Conservation (phyloP, 176 grass and related monocot species). For the Miscanthus lutarioriparius region DNA sequence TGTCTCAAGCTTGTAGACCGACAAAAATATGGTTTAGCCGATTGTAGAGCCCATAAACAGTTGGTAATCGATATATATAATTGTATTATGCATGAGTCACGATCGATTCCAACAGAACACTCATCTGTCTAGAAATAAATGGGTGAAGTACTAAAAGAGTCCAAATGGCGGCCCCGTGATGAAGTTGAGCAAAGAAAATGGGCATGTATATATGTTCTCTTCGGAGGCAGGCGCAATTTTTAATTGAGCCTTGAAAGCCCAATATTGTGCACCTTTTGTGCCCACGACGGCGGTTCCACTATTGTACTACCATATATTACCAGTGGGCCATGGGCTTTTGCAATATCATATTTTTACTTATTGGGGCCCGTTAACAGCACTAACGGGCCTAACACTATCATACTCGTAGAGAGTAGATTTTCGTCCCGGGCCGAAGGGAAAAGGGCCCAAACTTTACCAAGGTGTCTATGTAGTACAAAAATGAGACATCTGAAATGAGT, state of each 20-base stretch:
- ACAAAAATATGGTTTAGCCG: neutral
- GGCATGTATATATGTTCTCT: neutral
- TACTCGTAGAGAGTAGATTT: neutral
- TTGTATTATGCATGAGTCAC: neutral
- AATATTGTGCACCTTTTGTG: neutral
- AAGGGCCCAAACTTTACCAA: conserved; percentile 12
- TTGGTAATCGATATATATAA: neutral
- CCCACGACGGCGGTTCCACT: neutral
- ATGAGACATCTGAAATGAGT: neutral
- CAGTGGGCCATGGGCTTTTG: neutral
- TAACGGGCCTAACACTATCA: neutral
- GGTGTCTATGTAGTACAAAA: neutral
- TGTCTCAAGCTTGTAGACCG: neutral
- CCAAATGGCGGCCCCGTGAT: neutral
- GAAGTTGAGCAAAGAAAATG: neutral
- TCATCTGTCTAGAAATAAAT: neutral
- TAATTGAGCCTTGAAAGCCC: neutral
- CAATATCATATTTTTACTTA: neutral
- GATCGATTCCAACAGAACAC: neutral
- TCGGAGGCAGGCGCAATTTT: neutral
- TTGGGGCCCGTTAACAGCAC: neutral
- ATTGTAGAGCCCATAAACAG: neutral
- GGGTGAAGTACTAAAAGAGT: neutral
- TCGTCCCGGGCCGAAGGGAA: neutral
- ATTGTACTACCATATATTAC: neutral